Evolutionary conservation across 371 early-diverging fungal genomes (phyloP).

Genomic region (Saksenaea oblongispora): DNA sequence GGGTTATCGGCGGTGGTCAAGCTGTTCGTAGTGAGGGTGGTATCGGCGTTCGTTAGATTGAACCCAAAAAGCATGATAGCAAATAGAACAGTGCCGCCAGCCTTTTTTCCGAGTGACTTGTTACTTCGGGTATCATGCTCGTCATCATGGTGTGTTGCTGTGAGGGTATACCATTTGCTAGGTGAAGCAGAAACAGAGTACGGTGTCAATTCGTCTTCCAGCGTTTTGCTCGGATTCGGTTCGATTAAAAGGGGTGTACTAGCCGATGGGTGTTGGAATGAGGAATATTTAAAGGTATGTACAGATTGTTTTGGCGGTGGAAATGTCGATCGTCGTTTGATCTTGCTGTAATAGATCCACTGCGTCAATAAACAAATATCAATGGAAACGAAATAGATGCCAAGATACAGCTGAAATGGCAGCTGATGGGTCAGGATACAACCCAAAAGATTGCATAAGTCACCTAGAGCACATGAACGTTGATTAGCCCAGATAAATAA

Average conservation of each 20-base stretch:
- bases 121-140: constrained; percentile 2
- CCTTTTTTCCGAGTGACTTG: neutral
- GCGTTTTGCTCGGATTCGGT: neutral
- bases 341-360: constrained; percentile 42
- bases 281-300: constrained; percentile 7
- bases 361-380: constrained; percentile 39
- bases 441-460: constrained; percentile 69
- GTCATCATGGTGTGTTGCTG: constrained; percentile 10
- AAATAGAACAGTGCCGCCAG: neutral
- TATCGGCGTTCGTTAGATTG: constrained; percentile 7
- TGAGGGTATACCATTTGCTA: constrained; percentile 48
- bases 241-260: constrained; percentile 35
- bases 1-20: constrained; percentile 8
- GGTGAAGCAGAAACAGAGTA: constrained; percentile 51
- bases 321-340: constrained; percentile 6
- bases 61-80: constrained; percentile 21
- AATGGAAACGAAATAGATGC: constrained; percentile 47
- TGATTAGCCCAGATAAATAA: neutral
- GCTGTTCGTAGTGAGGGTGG: constrained; percentile 2
- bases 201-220: constrained; percentile 33
- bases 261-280: constrained; percentile 42
- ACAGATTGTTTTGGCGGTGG: neutral
- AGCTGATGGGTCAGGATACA: constrained; percentile 71
- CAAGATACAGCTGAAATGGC: constrained; percentile 69
- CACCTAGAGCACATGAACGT: constrained; percentile 46